Percentiles rank a stretch among this genome's conserved stretches.
Conservation (phyloP, 1,284 basidiomycete genomes). For the Naganishia liquefaciens region DNA sequence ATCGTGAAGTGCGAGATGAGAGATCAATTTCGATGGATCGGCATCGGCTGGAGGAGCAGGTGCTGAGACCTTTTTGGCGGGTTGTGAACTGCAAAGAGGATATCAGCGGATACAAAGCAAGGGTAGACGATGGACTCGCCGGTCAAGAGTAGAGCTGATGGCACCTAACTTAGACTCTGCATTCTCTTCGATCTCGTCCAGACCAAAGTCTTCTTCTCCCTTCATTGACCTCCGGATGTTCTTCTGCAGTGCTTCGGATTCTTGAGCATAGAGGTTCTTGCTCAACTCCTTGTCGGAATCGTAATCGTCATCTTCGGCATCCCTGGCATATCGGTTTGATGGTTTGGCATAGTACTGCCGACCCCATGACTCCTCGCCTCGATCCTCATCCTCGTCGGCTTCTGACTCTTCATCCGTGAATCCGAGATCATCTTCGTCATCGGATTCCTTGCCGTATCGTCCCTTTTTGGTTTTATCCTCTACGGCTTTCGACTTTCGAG, state of each 20-base stretch:
- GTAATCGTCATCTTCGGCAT: slow-evolving; percentile 68
- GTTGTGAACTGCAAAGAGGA: neutral
- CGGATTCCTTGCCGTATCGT: slow-evolving; percentile 56
- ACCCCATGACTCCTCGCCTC: slow-evolving; percentile 73
- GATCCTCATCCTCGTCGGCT: slow-evolving; percentile 36
- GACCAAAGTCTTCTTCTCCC: slow-evolving; percentile 77
- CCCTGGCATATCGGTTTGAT: slow-evolving; percentile 43
- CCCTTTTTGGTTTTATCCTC: slow-evolving; percentile 47
- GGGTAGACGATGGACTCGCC: neutral
- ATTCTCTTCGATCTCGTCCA: slow-evolving; percentile 62
- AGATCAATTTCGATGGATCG: slow-evolving; percentile 57
- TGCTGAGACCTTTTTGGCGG: slow-evolving; percentile 6
- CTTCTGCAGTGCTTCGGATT: slow-evolving; percentile 76
- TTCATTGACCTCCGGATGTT: slow-evolving; percentile 71
- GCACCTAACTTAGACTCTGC: slow-evolving; percentile 48
- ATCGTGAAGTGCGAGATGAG: slow-evolving; percentile 73
- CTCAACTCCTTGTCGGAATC: slow-evolving; percentile 64
- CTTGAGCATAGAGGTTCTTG: slow-evolving; percentile 81
- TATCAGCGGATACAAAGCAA: neutral
- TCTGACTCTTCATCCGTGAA: slow-evolving; percentile 44
- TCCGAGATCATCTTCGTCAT: slow-evolving; percentile 53
- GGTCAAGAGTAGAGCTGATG: slow-evolving; percentile 9
- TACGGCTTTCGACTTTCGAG: slow-evolving; percentile 55
- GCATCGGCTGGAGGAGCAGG: slow-evolving; percentile 20
- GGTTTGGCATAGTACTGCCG: slow-evolving; percentile 72